phyloP scores from a whole-genome alignment of 2,329 filamentous ascomycete species.

The Pseudomassariella vexata region DNA sequence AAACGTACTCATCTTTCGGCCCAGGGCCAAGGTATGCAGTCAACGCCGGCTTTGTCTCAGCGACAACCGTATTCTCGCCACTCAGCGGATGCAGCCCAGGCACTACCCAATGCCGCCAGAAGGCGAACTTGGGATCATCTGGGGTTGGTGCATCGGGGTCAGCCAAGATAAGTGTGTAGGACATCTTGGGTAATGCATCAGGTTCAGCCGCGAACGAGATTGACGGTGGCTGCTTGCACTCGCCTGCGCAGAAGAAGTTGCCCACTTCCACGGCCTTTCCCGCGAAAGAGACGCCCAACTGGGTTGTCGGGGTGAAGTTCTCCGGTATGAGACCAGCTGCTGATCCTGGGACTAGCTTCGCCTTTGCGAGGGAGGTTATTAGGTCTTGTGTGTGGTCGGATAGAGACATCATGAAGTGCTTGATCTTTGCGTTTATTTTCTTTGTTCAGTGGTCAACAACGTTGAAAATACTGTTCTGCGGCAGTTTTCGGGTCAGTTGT shows the following conservation, averaged over 20 bases:
- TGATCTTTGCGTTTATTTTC: no score
- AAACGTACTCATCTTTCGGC: conserved; percentile 39
- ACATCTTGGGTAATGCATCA: conserved; percentile 19
- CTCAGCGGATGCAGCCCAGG: conserved; percentile 29
- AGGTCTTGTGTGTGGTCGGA: conserved; percentile 17
- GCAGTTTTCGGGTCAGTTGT: not conserved
- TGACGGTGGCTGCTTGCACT: conserved; percentile 28
- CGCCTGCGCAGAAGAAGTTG: conserved; percentile 31
- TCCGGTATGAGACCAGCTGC: conserved; percentile 33
- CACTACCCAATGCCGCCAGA: conserved; percentile 50
- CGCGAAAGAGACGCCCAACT: conserved; percentile 30
- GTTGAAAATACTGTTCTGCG: not conserved
- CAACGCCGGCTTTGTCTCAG: conserved; percentile 23
- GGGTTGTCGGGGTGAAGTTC: conserved; percentile 34
- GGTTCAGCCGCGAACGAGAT: conserved; percentile 28
- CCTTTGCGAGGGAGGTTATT: conserved; percentile 25
- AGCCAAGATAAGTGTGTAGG: conserved; percentile 42
- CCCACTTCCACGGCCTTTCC: conserved; percentile 28
- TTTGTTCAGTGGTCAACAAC: not conserved
- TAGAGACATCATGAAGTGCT: conserved; percentile 12
- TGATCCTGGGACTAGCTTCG: conserved; percentile 33
- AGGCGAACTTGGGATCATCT: conserved; percentile 47
- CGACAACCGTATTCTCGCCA: conserved; percentile 14
- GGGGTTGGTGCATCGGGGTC: conserved; percentile 52
- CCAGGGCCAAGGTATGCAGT: conserved; percentile 39